Evolutionary conservation across 140 eudicot genomes (phyloP).

Genomic region (Flaveria floridana): DNA sequence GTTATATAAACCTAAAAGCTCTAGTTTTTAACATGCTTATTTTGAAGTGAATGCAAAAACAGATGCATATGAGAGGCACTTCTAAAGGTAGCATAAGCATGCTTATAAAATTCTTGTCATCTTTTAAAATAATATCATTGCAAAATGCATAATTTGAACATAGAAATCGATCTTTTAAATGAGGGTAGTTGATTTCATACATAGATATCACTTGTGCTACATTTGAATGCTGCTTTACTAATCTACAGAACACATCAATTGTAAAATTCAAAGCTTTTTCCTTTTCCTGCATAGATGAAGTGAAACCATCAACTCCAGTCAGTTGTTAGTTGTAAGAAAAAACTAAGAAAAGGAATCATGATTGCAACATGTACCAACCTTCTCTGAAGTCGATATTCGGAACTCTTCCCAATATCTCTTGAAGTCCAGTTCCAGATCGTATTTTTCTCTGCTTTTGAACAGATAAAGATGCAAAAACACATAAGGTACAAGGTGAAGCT

Average conservation of each 20-base stretch:
- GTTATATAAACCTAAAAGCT: conserved; percentile 1
- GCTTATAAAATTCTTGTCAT: neutral
- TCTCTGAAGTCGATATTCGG: conserved; percentile 82
- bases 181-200: conserved; percentile 45
- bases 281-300: conserved; percentile 72
- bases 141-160: neutral
- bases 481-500: conserved; percentile 7
- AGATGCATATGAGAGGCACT: neutral
- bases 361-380: conserved; percentile 43
- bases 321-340: neutral
- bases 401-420: conserved; percentile 98
- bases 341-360: neutral
- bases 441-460: conserved; percentile 61
- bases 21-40: conserved; percentile 10
- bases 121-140: neutral
- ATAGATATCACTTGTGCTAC: conserved; percentile 76
- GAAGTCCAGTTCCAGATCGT: conserved; percentile 88
- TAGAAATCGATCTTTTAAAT: neutral
- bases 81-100: neutral
- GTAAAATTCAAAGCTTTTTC: conserved; percentile 85
- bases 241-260: conserved; percentile 92
- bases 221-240: conserved; percentile 73
- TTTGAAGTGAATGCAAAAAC: conserved; percentile 17
- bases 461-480: conserved; percentile 13
- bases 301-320: conserved; percentile 26